phyloP scores from a whole-genome alignment of 257 asterid genomes.

The Asclepias syriaca region DNA sequence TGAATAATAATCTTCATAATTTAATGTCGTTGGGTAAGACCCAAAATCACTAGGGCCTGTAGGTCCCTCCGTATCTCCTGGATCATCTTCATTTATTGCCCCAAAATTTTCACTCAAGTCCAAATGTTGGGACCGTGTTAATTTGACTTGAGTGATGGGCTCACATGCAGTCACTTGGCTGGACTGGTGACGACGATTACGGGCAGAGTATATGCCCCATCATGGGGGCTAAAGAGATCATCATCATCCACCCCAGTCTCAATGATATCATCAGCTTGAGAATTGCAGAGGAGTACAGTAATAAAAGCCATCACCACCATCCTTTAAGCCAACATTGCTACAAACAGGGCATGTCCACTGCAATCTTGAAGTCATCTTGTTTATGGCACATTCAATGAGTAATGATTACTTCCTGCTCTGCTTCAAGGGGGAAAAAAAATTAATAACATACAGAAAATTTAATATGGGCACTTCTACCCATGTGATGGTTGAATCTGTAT shows the following conservation, averaged over 20 bases:
- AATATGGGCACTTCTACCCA: neutral
- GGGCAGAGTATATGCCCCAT: conserved; percentile 29
- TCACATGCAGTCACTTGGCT: conserved; percentile 22
- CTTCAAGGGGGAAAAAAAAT: neutral
- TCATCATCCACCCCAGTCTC: conserved; percentile 52
- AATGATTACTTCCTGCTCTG: neutral
- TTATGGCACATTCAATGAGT: neutral
- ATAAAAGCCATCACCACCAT: conserved; percentile 52
- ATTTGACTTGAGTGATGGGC: conserved; percentile 38
- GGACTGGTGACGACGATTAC: conserved; percentile 29
- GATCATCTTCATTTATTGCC: conserved; percentile 16
- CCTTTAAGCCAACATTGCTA: conserved; percentile 30
- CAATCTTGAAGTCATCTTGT: conserved; percentile 28
- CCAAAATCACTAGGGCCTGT: conserved; percentile 56
- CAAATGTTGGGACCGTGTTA: conserved; percentile 31
- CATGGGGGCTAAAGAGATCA: conserved; percentile 22
- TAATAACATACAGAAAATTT: neutral
- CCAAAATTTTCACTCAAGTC: conserved; percentile 24
- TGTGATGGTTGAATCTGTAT: neutral
- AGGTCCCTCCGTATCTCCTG: conserved; percentile 46
- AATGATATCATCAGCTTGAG: conserved; percentile 50
- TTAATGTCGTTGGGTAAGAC: conserved; percentile 20
- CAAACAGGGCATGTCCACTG: conserved; percentile 40
- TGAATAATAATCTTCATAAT: conserved; percentile 44
- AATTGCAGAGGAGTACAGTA: conserved; percentile 44